Base-by-base conservation (phyloP, 495 filamentous ascomycete species). In the Copromyces sp. region DNA sequence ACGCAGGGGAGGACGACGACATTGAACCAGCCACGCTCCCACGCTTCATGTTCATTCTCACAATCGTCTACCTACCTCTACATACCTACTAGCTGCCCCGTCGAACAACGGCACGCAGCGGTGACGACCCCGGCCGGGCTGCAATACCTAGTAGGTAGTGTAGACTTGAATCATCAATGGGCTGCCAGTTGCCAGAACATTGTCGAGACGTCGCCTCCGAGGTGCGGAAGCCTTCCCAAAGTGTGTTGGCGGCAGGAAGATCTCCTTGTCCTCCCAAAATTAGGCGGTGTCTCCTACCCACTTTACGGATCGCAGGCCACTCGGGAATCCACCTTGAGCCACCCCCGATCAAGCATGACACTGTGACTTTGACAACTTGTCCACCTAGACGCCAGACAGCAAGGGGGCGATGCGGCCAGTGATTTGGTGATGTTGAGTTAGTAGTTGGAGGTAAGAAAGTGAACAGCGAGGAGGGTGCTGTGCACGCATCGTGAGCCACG, bases 171-270 rank as follows among this genome's bases (percentile, higher is more conserved):
- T 42, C 4, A 37, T 38, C 17, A 24, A 32, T n/a, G 47, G 47
- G 47, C 47, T 59, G 47, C 47, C 53, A 61, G 24, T 61, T 35
- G 53, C 24, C 53, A 61, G 24, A 61, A 29, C 39, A 37, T 37
- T 37, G 53, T 61, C 45, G 3, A 53, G 20, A 53, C n/a, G 45
- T 53, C 12, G 53, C 53, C 53, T 61, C 53, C 53, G 24, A 32
- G 53, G 71, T 71, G 68, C 12, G 68, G 14, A 68, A 65, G 69
- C 35, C 70, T 45, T 65, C 45, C 65, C 69, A 61, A 61, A 61
- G 24, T 29, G 73, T 77, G 74, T 76, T 78, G 76, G 79, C 78
- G 80, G 79, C 79, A 82, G 76, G 79, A 75, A 76, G 76, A 77
- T 77, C 76, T 74, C 74, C 73, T 70, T 69, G 77, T 75, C 78